Evolutionary conservation across 345 rosid species (phyloP).

Genomic region (Populus euphratica): DNA sequence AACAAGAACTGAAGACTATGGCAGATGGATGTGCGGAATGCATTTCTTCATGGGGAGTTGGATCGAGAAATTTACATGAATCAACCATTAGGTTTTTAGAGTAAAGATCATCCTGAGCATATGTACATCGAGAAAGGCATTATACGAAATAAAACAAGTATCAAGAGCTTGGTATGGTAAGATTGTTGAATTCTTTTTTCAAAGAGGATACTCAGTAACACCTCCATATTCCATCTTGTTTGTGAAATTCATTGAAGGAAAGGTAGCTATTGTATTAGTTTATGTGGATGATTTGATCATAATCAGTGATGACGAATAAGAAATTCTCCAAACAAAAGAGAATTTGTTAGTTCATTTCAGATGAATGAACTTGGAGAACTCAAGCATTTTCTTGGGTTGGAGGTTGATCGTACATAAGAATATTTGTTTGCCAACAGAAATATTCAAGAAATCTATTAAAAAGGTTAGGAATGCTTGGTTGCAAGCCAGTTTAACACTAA

Average conservation of each 20-base stretch:
- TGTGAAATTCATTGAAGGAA: too few relatives aligned
- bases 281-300: slow-evolving; percentile 5
- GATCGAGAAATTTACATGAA: too few relatives aligned
- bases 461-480: neutral
- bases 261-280: neutral
- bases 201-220: too few relatives aligned
- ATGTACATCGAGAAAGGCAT: neutral
- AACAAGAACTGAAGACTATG: too few relatives aligned
- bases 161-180: neutral
- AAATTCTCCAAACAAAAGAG: neutral
- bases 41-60: too few relatives aligned
- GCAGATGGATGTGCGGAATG: too few relatives aligned
- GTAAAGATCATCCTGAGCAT: neutral
- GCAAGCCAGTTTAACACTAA: neutral
- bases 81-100: too few relatives aligned
- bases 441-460: neutral
- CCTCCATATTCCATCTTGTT: too few relatives aligned
- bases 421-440: neutral
- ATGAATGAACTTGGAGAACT: slow-evolving; percentile 1
- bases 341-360: neutral
- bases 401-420: neutral
- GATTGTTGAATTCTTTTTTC: too few relatives aligned
- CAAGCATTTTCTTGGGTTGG: neutral
- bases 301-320: neutral
- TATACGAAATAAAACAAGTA: neutral